Percentiles rank a stretch among this genome's conserved stretches.
Conservation (phyloP, 106 monocot genomes). For the Acanthochlamys bracteata region DNA sequence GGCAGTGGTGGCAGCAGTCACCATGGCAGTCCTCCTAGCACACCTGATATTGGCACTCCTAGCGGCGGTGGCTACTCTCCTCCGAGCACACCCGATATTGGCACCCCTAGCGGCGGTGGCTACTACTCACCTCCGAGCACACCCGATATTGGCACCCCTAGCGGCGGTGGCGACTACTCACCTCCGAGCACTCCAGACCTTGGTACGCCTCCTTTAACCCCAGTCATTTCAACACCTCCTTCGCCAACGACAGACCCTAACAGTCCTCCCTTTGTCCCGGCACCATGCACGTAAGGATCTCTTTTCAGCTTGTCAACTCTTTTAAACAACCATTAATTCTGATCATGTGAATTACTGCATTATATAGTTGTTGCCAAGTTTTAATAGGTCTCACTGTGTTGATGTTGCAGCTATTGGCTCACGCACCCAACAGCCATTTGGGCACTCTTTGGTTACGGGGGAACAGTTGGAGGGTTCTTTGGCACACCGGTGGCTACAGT, state of each 20-base stretch:
- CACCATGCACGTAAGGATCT: slow-evolving; percentile 40
- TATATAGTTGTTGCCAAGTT: background rate
- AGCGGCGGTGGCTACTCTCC: slow-evolving; percentile 3
- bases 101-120: background rate
- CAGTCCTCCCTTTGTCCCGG: slow-evolving; percentile 25
- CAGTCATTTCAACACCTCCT: slow-evolving; percentile 22
- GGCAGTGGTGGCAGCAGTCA: background rate
- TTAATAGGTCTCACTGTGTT: background rate
- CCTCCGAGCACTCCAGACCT: slow-evolving; percentile 11
- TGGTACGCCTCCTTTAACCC: slow-evolving; percentile 18
- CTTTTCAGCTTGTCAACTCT: background rate
- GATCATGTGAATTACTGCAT: background rate
- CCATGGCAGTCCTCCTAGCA: background rate
- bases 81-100: too few species aligned
- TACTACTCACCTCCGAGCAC: background rate
- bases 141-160: background rate
- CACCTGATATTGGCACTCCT: too few species aligned
- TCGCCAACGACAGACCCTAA: slow-evolving; percentile 19
- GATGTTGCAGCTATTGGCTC: slow-evolving; percentile 63
- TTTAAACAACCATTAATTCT: background rate
- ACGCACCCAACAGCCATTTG: slow-evolving; percentile 51
- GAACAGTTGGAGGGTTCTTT: slow-evolving; percentile 37
- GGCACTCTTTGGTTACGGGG: slow-evolving; percentile 47
- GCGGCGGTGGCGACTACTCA: slow-evolving; percentile 5
- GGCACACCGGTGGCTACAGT: slow-evolving; percentile 25